Conservation (phyloP, 164 flowering plant species). For the Euptelea pleiosperma region DNA sequence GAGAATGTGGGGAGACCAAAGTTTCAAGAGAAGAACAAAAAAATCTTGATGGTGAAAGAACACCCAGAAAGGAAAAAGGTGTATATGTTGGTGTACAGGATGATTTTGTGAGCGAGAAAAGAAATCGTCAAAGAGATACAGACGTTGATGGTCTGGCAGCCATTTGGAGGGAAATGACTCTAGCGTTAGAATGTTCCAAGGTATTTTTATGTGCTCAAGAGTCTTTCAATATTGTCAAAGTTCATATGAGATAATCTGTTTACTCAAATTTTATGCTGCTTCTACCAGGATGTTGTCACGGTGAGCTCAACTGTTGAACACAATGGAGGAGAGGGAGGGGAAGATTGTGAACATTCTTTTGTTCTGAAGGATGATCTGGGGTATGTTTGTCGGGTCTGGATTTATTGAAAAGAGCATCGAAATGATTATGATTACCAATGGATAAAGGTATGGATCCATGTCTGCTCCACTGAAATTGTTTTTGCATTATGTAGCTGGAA, state of each 20-base stretch:
- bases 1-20: constrained; percentile 9
- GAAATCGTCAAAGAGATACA: constrained; percentile 12
- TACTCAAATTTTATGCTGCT: constrained; percentile 5
- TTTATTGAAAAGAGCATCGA: constrained; percentile 33
- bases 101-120: constrained; percentile 21
- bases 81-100: constrained; percentile 48
- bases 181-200: constrained; percentile 72
- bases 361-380: constrained; percentile 43
- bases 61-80: constrained; percentile 31
- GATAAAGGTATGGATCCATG: constrained; percentile 25
- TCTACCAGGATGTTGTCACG: constrained; percentile 18
- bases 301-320: constrained; percentile 16
- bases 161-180: constrained; percentile 74
- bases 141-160: constrained; percentile 58
- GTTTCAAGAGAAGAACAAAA: constrained; percentile 11
- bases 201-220: constrained; percentile 29
- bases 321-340: constrained; percentile 9
- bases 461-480: neutral
- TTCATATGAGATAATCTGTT: neutral
- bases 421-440: constrained; percentile 37
- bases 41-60: constrained; percentile 16
- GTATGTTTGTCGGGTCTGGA: constrained; percentile 38
- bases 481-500: too few species aligned
- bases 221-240: neutral
- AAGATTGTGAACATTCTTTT: constrained; percentile 36